phyloP scores from a whole-genome alignment of 495 filamentous ascomycete species.

The Daldinia grandis region DNA sequence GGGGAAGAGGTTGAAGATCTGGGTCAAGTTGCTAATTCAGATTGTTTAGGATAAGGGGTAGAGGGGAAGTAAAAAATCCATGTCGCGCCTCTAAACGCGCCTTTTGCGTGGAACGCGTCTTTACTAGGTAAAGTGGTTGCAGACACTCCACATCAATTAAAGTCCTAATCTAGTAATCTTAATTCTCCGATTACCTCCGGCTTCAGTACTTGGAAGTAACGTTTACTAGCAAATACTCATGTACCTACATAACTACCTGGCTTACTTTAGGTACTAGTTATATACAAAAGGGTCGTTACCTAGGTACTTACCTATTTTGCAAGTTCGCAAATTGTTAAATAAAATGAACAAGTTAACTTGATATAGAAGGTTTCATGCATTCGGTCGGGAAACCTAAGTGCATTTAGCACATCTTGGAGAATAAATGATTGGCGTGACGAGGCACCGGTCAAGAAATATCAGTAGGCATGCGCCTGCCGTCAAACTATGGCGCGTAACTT shows the following conservation, averaged over 20 bases:
- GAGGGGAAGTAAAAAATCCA: slow-evolving; percentile 34
- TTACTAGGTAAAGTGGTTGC: slow-evolving; percentile 30
- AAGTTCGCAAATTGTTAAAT: neutral
- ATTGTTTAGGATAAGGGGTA: slow-evolving; percentile 23
- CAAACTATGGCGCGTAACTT: slow-evolving; percentile 13
- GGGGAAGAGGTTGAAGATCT: slow-evolving; percentile 3
- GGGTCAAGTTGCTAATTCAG: neutral
- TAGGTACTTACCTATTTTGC: neutral
- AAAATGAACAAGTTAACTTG: neutral
- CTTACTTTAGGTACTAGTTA: too few relatives aligned
- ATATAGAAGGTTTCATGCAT: neutral
- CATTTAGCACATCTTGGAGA: neutral
- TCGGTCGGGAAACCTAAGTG: slow-evolving; percentile 2
- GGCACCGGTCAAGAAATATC: slow-evolving; percentile 21
- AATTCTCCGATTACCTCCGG: slow-evolving; percentile 40
- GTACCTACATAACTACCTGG: too few relatives aligned
- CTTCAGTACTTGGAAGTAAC: too few relatives aligned
- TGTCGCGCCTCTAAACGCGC: slow-evolving; percentile 41
- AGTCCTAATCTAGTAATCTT: slow-evolving; percentile 18
- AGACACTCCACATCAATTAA: slow-evolving; percentile 33
- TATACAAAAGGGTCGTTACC: too few relatives aligned
- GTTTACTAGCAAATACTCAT: too few relatives aligned
- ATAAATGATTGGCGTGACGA: slow-evolving; percentile 30
- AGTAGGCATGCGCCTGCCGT: slow-evolving; percentile 1
- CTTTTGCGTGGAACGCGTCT: slow-evolving; percentile 33